phyloP scores from a whole-genome alignment of 108 stramenopile genomes.

The Ochromonas danica region DNA sequence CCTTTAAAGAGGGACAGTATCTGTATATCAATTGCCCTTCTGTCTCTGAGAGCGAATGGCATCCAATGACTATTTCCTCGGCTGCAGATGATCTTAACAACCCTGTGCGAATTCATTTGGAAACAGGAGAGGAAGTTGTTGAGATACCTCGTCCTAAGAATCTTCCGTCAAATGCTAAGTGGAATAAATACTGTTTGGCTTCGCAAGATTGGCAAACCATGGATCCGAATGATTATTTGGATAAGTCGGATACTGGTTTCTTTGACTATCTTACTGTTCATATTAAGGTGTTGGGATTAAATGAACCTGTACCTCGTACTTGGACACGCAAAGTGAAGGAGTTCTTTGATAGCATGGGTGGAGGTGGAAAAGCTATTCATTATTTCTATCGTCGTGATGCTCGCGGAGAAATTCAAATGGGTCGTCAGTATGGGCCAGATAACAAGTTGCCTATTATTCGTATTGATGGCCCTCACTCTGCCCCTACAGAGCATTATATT shows the following conservation, averaged over 20 bases:
- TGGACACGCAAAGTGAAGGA: slow-evolving; percentile 47
- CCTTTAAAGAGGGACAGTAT: slow-evolving; percentile 55
- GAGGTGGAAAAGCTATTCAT: slow-evolving; percentile 26
- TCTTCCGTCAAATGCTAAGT: slow-evolving; percentile 33
- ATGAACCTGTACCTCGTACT: slow-evolving; percentile 25
- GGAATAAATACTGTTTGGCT: slow-evolving; percentile 43
- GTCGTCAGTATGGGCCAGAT: slow-evolving; percentile 45
- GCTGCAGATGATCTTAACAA: slow-evolving; percentile 38
- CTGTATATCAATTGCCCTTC: slow-evolving; percentile 44
- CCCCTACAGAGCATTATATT: slow-evolving; percentile 47
- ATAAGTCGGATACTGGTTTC: slow-evolving; percentile 41
- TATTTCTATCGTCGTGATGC: slow-evolving; percentile 41
- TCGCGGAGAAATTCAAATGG: slow-evolving; percentile 38
- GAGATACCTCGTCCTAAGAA: slow-evolving; percentile 37
- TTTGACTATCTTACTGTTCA: slow-evolving; percentile 47
- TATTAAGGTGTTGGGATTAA: slow-evolving; percentile 44
- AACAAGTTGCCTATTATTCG: slow-evolving; percentile 41
- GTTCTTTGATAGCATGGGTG: slow-evolving; percentile 40
- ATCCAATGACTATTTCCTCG: slow-evolving; percentile 52
- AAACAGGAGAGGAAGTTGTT: slow-evolving; percentile 36
- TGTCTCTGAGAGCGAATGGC: slow-evolving; percentile 44
- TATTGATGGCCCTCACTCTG: slow-evolving; percentile 52
- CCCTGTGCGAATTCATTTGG: slow-evolving; percentile 28
- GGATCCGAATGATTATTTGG: slow-evolving; percentile 24
- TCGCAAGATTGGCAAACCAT: slow-evolving; percentile 30